Conservation (phyloP, 306 rosid species). For the Quercus rubra region DNA sequence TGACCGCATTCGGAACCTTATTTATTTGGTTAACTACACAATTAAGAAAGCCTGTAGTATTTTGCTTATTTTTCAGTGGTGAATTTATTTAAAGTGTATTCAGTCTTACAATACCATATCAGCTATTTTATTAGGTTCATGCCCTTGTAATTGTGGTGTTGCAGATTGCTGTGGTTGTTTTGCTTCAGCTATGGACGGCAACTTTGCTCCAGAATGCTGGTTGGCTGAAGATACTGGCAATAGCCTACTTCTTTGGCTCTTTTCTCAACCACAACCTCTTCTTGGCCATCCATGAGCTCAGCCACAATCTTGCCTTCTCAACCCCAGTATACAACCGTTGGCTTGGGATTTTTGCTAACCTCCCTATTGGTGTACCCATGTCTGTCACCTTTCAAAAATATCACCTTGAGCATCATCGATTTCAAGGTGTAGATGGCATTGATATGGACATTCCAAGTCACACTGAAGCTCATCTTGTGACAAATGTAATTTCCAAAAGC, state of each 20-base stretch:
- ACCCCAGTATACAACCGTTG: constrained; percentile 71
- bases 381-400: constrained; percentile 91
- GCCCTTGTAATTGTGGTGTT: constrained; percentile 24
- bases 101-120: neutral
- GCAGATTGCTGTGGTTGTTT: constrained; percentile 70
- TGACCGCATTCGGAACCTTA: neutral
- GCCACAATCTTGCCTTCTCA: constrained; percentile 96
- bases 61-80: neutral
- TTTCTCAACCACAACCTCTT: constrained; percentile 94
- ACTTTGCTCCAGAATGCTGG: constrained; percentile 53
- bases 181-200: constrained; percentile 86
- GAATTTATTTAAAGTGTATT: neutral
- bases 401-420: constrained; percentile 92
- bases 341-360: constrained; percentile 92
- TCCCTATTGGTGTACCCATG: constrained; percentile 94
- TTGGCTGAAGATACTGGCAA: constrained; percentile 73
- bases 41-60: neutral
- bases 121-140: neutral
- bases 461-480: constrained; percentile 69
- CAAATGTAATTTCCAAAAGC: constrained; percentile 47
- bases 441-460: constrained; percentile 90
- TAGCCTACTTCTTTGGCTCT: constrained; percentile 89
- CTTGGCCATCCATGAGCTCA: constrained; percentile 92
- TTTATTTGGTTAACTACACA: neutral
- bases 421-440: constrained; percentile 89